Base-by-base conservation (phyloP, 208 protist species). In the Acanthamoeba lenticulata region DNA sequence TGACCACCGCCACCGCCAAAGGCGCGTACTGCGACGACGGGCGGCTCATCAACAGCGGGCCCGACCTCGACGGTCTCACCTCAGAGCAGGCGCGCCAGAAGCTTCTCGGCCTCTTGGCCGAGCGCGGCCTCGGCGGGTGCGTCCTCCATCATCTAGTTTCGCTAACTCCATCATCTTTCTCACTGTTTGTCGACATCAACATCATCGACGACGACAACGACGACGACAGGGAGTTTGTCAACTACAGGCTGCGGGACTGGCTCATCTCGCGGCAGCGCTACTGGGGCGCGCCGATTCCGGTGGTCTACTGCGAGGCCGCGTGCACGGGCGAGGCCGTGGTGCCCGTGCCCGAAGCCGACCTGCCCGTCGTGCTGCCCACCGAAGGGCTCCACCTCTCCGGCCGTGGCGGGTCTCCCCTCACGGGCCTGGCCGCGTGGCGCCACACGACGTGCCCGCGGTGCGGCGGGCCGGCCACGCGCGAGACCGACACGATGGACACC, bases 401-500 rank as follows among this genome's bases (percentile, higher is more conserved):
- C 36, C 36, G 67, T 0, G 92, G 93, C 42, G 94, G 90, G 47
- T 94, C 85, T 65, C 69, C 95, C 55, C 92, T 97, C 1, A 83
- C 67, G 60, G 36, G 55, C 24, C 62, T 94, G 6, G 24, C 93
- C 3, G 55, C 94, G 9, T 97, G 94, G 94, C 72, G 95, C 34
- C 65, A 97, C 36, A 85, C 55, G 34, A 94, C 60, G 55, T 97
- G 96, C 94, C 96, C 96, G 57, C 96, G 83, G 40, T 97, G 97
- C 88, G 57, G 65, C 60, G 92, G 89, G 15, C 49, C 67, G 21
- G 97, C 97, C 24, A 94, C 38, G 77, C 92, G 98, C 65, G 98
- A 98, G 57, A 98, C 96, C 2, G 97, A 98, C 92, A 98, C 98
- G 17, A 98, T 98, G 98, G 97, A 98, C 79, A 98, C 98, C 38